Conservation (phyloP, 108 stramenopile genomes). For the Cylindrotheca closterium region DNA sequence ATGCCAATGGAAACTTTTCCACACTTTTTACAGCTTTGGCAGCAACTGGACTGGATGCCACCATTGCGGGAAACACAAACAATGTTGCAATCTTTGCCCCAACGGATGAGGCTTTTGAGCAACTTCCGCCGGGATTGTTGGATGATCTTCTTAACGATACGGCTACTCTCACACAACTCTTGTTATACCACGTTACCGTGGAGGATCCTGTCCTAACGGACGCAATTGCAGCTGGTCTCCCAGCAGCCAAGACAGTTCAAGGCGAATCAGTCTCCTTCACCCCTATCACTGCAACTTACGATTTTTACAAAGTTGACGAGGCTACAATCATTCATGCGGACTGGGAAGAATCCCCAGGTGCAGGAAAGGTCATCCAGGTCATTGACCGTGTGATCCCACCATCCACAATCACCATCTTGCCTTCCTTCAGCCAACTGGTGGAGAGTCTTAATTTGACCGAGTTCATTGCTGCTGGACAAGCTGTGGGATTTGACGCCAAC, state of each 20-base stretch:
- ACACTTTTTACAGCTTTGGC: neutral
- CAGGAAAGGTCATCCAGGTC: neutral
- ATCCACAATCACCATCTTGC: neutral
- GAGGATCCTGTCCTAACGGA: neutral
- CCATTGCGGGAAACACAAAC: neutral
- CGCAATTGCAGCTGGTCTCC: neutral
- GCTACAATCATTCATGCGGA: neutral
- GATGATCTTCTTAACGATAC: neutral
- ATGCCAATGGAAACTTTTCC: neutral
- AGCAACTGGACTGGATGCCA: neutral
- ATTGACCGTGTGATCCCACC: neutral
- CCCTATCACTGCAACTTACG: neutral
- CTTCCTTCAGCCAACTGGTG: neutral
- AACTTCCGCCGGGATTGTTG: conserved; percentile 1
- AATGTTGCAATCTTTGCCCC: conserved; percentile 36
- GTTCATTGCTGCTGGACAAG: neutral
- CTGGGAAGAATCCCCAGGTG: neutral
- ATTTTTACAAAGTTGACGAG: neutral
- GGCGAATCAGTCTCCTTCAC: neutral
- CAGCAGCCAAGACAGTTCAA: neutral
- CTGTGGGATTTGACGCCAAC: neutral
- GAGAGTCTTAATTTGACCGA: neutral
- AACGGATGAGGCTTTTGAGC: conserved; percentile 19
- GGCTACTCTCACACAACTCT: neutral
- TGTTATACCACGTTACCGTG: neutral